Evolutionary conservation across 345 rosid genomes (phyloP), one percentile per base, ranked within the genome.

Genomic region (Salix purpurea): DNA sequence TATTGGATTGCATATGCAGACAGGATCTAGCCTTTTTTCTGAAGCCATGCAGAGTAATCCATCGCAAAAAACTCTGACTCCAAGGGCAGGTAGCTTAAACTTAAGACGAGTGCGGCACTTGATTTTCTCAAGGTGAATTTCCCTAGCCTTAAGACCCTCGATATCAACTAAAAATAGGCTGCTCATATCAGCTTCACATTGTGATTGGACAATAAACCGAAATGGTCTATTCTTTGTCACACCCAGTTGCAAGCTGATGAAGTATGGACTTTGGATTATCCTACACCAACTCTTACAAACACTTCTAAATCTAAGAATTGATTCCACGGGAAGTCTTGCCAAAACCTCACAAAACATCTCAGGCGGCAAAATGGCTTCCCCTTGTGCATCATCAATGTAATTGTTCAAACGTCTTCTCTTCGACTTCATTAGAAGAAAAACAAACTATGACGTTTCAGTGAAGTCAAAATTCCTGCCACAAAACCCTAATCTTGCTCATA

Each of bases 281-380:
- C 40, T 30, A 66, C 18, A 16, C 69, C 69, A 66, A 66, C 69
- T 66, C 44, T 32, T 66, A 66, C 69, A 66, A 16, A 66, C 69
- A 66, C 69, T 66, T 32, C 23, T 66, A 9, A 8, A 66, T 66
- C 42, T 32, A 66, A 66, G 40, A 14, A 66, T 30, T 6, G 69
- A 66, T 34, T 30, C 69, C 69, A 66, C 40, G 0, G 69, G 69
- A 66, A 66, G 69, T 66, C 69, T 66, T 18, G 69, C 69, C 69
- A 66, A 9, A 34, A 66, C 36, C 44, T 66, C 69, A 66, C 69
- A 66, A 66, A 66, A 66, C 10, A 66, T 66, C 39, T 66, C 69
- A 34, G 40, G 40, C 2, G 69, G 69, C 4, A 66, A 66, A 30
- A 66, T 30, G 15, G 69, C 40, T 32, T 66, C 21, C 44, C 21